Percentiles rank a stretch among this genome's conserved stretches.
phyloP scores from a whole-genome alignment of 139 green algal species.

The Dunaliella primolecta region DNA sequence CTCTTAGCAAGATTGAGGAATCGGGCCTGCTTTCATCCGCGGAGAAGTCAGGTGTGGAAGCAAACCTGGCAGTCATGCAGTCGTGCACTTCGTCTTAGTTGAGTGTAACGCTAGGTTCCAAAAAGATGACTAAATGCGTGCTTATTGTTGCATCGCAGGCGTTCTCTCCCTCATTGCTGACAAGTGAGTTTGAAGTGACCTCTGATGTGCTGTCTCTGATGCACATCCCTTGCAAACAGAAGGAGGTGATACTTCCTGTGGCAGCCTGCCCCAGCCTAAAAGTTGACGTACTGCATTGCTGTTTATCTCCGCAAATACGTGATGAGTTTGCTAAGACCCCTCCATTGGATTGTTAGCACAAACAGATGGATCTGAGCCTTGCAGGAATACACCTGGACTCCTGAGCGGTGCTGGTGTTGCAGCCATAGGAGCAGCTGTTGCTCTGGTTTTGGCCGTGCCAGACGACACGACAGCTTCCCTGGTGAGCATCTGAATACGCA shows the following conservation, averaged over 20 bases:
- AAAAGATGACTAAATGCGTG: too few species aligned
- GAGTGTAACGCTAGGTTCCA: too few species aligned
- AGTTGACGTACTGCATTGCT: background rate
- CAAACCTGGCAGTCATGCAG: too few species aligned
- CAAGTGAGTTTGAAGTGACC: background rate
- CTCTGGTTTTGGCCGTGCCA: background rate
- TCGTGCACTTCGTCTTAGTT: too few species aligned
- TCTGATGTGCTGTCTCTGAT: too few species aligned
- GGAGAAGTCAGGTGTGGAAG: conserved; percentile 56
- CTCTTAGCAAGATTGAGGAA: conserved; percentile 69
- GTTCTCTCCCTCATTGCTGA: background rate
- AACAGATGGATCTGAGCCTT: background rate
- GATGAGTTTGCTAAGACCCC: background rate
- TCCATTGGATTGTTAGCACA: background rate
- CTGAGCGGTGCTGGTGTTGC: background rate
- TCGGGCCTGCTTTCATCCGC: conserved; percentile 61
- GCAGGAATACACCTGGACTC: background rate
- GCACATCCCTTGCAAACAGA: too few species aligned
- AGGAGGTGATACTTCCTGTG: too few species aligned
- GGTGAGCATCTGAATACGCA: background rate
- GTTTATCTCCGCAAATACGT: background rate
- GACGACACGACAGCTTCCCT: background rate
- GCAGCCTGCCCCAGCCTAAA: too few species aligned
- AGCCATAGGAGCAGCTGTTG: background rate
- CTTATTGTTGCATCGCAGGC: too few species aligned